phyloP scores from a whole-genome alignment of 192 early-diverging fungal species.

The Rhizophagus prolifer region DNA sequence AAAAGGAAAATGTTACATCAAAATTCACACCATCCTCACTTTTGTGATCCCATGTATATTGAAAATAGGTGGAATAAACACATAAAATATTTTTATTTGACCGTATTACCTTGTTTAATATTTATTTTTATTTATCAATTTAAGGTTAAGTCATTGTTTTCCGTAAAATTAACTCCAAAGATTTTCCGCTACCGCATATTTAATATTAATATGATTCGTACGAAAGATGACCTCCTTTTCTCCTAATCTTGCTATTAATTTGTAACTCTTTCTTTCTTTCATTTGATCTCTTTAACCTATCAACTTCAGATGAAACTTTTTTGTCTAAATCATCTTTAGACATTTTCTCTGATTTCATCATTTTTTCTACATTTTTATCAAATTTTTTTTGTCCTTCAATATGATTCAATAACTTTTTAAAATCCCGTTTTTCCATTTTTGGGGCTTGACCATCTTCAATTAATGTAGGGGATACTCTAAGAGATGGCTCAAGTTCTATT shows the following conservation, averaged over 20 bases:
- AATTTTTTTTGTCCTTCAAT: conserved; percentile 16
- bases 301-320: not conserved
- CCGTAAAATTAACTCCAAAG: not conserved
- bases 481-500: conserved; percentile 37
- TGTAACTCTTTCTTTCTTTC: not conserved
- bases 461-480: conserved; percentile 24
- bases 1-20: not conserved
- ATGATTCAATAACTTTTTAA: not conserved
- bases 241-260: conserved; percentile 9
- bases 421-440: not conserved
- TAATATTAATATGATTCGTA: conserved; percentile 13
- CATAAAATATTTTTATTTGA: no score
- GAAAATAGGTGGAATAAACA: no score
- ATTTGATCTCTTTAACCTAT: not conserved
- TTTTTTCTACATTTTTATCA: conserved; percentile 14
- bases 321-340: not conserved
- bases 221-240: conserved; percentile 24
- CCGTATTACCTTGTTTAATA: no score
- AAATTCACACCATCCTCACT: no score
- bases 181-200: not conserved
- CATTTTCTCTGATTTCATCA: conserved; percentile 19
- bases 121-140: no score
- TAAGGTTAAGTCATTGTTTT: not conserved
- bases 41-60: no score
- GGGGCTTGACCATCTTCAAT: conserved; percentile 2